phyloP scores from a whole-genome alignment of 495 filamentous ascomycete species.

The Aspergillus kassunensis region DNA sequence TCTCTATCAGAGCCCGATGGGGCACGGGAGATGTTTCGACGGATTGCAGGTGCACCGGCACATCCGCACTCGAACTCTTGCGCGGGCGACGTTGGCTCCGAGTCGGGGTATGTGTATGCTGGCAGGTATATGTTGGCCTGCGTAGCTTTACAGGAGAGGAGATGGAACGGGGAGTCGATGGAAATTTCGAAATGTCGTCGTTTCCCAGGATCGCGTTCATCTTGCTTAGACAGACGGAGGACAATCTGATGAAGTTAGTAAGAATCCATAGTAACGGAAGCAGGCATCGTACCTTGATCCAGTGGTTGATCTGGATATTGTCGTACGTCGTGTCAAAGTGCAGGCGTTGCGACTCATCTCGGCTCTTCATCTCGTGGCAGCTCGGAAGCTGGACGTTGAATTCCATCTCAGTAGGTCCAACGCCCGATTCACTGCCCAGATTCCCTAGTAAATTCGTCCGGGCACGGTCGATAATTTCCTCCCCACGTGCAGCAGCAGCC shows the following conservation, averaged over 20 bases:
- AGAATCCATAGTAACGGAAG: background rate
- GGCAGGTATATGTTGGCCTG: slow-evolving; percentile 87
- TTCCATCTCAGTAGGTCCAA: slow-evolving; percentile 94
- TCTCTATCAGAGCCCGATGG: slow-evolving; percentile 31
- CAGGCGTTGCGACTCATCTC: slow-evolving; percentile 66
- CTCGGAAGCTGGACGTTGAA: slow-evolving; percentile 94
- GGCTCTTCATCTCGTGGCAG: slow-evolving; percentile 78
- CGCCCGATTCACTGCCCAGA: slow-evolving; percentile 57
- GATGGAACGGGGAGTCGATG: slow-evolving; percentile 95
- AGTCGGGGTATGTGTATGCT: slow-evolving; percentile 67
- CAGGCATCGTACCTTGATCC: slow-evolving; percentile 79
- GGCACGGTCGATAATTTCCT: slow-evolving; percentile 51
- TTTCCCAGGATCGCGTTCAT: slow-evolving; percentile 73
- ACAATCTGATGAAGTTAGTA: slow-evolving; percentile 63
- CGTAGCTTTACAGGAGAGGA: slow-evolving; percentile 90
- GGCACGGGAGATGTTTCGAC: slow-evolving; percentile 37
- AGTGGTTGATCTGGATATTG: slow-evolving; percentile 95
- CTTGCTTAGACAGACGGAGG: slow-evolving; percentile 86
- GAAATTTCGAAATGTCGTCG: slow-evolving; percentile 97
- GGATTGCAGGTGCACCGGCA: slow-evolving; percentile 54
- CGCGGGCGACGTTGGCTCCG: slow-evolving; percentile 39
- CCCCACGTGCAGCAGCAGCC: slow-evolving; percentile 54
- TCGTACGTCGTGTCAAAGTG: slow-evolving; percentile 95
- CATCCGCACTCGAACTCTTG: slow-evolving; percentile 70
- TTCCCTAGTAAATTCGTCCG: slow-evolving; percentile 77